These are phyloP conservation scores for Abrus pulchellus DNA, from an alignment of 306 rosid species.

Conservation along the genomic window DNA sequence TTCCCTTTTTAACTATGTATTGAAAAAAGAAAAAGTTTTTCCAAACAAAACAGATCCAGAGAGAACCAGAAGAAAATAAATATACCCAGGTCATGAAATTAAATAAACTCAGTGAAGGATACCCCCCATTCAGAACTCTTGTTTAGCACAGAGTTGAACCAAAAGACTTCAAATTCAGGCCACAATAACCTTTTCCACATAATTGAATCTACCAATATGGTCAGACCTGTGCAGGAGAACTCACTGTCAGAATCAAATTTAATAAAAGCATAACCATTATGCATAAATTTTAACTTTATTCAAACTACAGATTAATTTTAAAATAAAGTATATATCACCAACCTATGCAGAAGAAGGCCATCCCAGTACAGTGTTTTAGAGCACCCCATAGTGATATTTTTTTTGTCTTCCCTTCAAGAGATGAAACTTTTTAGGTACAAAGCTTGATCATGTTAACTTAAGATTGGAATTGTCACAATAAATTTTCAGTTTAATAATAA, in stretches of 20 bases:
- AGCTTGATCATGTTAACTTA: constrained; percentile 31
- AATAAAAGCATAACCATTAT: not conserved
- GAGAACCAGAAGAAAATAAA: constrained; percentile 24
- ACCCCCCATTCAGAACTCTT: constrained; percentile 98
- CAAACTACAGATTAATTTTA: not conserved
- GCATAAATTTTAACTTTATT: constrained; percentile 4
- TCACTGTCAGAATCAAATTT: constrained; percentile 45
- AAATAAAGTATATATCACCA: constrained; percentile 44
- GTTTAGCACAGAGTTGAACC: constrained; percentile 96
- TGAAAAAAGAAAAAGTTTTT: not conserved
- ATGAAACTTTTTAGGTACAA: constrained; percentile 51
- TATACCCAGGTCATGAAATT: constrained; percentile 15
- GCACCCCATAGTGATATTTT: constrained; percentile 75
- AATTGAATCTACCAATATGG: constrained; percentile 82
- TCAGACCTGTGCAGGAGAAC: constrained; percentile 70
- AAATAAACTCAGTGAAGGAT: constrained; percentile 59
- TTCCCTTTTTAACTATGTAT: not conserved
- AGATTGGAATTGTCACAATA: constrained; percentile 33
- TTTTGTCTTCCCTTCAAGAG: constrained; percentile 71
- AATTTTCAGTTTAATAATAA: constrained; percentile 32
- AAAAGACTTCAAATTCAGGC: constrained; percentile 98
- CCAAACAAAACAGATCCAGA: not conserved
- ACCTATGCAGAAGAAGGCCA: constrained; percentile 81
- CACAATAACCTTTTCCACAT: constrained; percentile 88
- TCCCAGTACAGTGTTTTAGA: constrained; percentile 68